Conservation (phyloP, 2,329 filamentous ascomycete genomes). For the Aspergillus luchuensis region DNA sequence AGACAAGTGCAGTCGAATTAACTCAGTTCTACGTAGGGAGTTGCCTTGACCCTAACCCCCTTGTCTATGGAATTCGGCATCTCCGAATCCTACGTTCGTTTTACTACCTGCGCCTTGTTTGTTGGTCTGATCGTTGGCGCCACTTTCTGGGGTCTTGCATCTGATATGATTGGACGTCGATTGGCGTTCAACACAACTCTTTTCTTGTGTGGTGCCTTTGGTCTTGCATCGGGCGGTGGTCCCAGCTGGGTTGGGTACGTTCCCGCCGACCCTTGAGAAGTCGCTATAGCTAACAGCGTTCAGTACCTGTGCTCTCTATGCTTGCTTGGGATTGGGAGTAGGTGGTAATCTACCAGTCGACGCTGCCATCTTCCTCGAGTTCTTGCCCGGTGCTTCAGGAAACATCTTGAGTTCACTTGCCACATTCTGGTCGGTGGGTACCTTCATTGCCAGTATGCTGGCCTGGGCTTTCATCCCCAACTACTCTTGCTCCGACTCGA, state of each 20-base stretch:
- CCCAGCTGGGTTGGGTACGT: too few species aligned
- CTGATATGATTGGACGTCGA: constrained; percentile 74
- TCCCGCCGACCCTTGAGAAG: constrained; percentile 21
- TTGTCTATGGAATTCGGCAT: too few species aligned
- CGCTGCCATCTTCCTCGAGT: constrained; percentile 78
- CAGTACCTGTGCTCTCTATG: constrained; percentile 16
- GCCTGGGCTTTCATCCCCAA: constrained; percentile 75
- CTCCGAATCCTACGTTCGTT: too few species aligned
- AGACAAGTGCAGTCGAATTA: too few species aligned
- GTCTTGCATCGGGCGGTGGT: constrained; percentile 64
- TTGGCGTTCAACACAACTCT: constrained; percentile 79
- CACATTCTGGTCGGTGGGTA: constrained; percentile 78
- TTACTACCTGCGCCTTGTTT: too few species aligned
- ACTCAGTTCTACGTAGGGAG: too few species aligned
- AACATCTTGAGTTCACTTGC: constrained; percentile 73
- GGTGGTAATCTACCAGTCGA: constrained; percentile 80
- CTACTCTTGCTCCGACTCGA: constrained; percentile 53
- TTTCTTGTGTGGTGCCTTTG: constrained; percentile 72
- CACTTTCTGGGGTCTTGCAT: constrained; percentile 75
- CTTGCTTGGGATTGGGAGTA: constrained; percentile 44
- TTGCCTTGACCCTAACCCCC: too few species aligned
- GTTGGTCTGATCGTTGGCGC: constrained; percentile 75
- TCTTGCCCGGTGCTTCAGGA: constrained; percentile 69
- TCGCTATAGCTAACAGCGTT: neutral
- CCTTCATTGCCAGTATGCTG: constrained; percentile 39